Base-by-base conservation (phyloP, 257 asterid genomes). In the Solanum rostratum region DNA sequence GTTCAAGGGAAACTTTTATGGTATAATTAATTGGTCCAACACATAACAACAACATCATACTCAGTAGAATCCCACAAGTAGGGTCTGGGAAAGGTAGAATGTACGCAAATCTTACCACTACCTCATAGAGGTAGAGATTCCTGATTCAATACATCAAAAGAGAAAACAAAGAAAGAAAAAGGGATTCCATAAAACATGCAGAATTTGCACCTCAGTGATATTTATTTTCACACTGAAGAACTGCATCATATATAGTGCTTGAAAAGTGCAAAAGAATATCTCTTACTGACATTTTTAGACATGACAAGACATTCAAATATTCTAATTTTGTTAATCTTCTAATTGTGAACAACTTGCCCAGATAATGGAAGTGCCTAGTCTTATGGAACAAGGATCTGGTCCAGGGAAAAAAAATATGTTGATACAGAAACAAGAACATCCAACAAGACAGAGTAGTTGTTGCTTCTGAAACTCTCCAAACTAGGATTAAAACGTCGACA, bases 321-420 rank as follows among this genome's bases (percentile, higher is more conserved):
- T 33, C 39, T 33, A 33, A 33, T 33, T 33, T 33, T 62, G 6
- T 71, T 71, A n/a, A 10, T n/a, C 79, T 69, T 69, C 3, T 39
- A 29, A 65, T 29, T 68, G 27, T 29, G 70, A 22, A 66, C 7
- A 15, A 71, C 55, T 74, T 41, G 24, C 14, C 54, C 96, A 96
- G 98, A 93, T 96, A 82, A 93, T 94, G 98, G 95, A 94, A 92
- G 92, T 92, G 85, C 99, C 99, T 11, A 90, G 96, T 79, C 93
- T 93, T 81, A 89, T 94, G 65, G 97, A 94, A 90, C 97, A 94
- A 88, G 97, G 97, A 85, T 94, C 95, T 71, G 37, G 88, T 10
- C 59, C 83, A 3, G 93, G 89, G 83, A 96, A 93, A 93, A 91
- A 97, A 86, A 94, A 91, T 87, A 93, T 93, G 86, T 84, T 96